Conservation (phyloP, 805 yeast species). For the Millerago galiae region DNA sequence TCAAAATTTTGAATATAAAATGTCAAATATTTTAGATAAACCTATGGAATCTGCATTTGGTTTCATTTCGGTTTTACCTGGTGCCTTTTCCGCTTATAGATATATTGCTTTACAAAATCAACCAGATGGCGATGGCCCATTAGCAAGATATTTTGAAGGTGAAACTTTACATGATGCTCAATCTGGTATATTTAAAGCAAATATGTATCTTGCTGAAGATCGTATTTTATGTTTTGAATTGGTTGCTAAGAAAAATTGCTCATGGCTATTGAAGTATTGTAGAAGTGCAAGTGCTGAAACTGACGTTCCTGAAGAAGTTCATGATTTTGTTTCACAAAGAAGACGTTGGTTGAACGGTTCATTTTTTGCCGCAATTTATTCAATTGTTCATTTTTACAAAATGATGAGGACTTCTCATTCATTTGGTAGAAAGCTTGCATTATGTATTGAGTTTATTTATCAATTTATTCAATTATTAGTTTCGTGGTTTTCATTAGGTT, state of each 20-base stretch:
- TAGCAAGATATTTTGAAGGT: slow-evolving; percentile 88
- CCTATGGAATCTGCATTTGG: slow-evolving; percentile 96
- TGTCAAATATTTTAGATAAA: slow-evolving; percentile 89
- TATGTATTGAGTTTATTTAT: slow-evolving; percentile 75
- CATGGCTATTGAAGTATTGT: slow-evolving; percentile 81
- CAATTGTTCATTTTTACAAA: slow-evolving; percentile 68
- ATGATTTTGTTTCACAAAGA: slow-evolving; percentile 86
- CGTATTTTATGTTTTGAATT: slow-evolving; percentile 91
- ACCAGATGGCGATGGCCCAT: slow-evolving; percentile 72
- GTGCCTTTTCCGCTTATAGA: slow-evolving; percentile 94
- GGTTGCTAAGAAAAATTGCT: slow-evolving; percentile 71
- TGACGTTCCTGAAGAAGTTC: slow-evolving; percentile 85
- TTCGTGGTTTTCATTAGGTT: slow-evolving; percentile 90
- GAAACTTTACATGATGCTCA: slow-evolving; percentile 65
- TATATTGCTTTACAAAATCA: slow-evolving; percentile 67
- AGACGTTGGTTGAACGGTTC: slow-evolving; percentile 98
- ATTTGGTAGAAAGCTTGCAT: slow-evolving; percentile 53
- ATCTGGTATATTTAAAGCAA: slow-evolving; percentile 83
- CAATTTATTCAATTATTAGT: slow-evolving; percentile 68
- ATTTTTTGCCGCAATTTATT: slow-evolving; percentile 87
- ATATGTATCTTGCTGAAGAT: slow-evolving; percentile 97
- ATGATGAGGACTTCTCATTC: slow-evolving; percentile 74
- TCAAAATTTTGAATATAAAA: slow-evolving; percentile 94
- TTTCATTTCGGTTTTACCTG: slow-evolving; percentile 89
- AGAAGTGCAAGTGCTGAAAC: slow-evolving; percentile 88